phyloP scores from a whole-genome alignment of 2,329 filamentous ascomycete species.

The Paraphoma sp. region DNA sequence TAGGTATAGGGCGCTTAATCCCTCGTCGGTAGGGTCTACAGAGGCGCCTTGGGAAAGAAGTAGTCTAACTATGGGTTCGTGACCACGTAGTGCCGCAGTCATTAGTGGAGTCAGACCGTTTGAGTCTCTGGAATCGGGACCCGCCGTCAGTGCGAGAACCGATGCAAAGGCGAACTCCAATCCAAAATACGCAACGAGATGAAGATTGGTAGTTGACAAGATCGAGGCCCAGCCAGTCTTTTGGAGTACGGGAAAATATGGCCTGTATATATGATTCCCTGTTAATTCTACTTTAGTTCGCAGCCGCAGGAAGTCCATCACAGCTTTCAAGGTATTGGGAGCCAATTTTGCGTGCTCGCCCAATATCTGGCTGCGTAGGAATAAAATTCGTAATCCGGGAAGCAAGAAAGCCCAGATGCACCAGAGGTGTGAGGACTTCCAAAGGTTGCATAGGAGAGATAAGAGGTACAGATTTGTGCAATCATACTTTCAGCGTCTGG shows the following conservation, averaged over 20 bases:
- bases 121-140: neutral
- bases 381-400: neutral
- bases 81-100: neutral
- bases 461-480: conserved; percentile 34
- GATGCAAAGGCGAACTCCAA: neutral
- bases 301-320: neutral
- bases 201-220: neutral
- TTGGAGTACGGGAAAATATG: neutral
- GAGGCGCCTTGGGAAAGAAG: neutral
- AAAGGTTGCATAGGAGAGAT: conserved; percentile 33
- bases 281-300: neutral
- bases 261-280: neutral
- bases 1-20: too few relatives aligned
- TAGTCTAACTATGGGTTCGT: neutral
- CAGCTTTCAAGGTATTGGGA: neutral
- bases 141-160: neutral
- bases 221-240: neutral
- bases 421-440: neutral
- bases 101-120: neutral
- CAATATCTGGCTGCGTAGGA: neutral
- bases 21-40: neutral
- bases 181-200: neutral
- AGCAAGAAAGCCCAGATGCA: too few relatives aligned
- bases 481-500: conserved; percentile 26
- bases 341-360: neutral